Evolutionary conservation across 1,284 basidiomycete species (phyloP).

Genomic region (Mycosarcoma maydis): DNA sequence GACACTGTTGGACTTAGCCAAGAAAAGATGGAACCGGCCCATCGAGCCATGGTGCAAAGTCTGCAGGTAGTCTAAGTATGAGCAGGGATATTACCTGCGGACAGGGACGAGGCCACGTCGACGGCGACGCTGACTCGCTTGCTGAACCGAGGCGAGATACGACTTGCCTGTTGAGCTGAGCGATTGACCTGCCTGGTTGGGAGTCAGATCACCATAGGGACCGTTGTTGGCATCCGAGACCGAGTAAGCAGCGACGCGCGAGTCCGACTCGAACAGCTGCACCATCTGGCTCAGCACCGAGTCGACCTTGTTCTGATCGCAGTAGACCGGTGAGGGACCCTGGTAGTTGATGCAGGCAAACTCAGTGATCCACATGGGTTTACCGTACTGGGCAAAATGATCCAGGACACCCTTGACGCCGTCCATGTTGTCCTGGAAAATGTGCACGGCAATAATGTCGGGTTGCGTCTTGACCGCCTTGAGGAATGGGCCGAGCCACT

Average conservation of each 20-base stretch:
- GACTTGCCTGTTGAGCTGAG: slow-evolving; percentile 36
- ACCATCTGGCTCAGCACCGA: slow-evolving; percentile 43
- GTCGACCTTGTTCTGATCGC: slow-evolving; percentile 43
- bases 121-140: slow-evolving; percentile 9
- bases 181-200: slow-evolving; percentile 38
- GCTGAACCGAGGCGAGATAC: slow-evolving; percentile 32
- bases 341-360: slow-evolving; percentile 54
- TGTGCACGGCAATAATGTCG: slow-evolving; percentile 58
- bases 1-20: too few relatives aligned
- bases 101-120: slow-evolving; percentile 20
- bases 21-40: neutral
- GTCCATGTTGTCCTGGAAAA: slow-evolving; percentile 57
- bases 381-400: slow-evolving; percentile 50
- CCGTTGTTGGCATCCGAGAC: slow-evolving; percentile 55
- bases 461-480: slow-evolving; percentile 44
- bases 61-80: neutral
- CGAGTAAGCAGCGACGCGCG: slow-evolving; percentile 48
- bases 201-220: slow-evolving; percentile 34
- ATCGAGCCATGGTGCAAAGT: neutral
- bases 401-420: slow-evolving; percentile 48
- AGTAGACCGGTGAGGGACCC: slow-evolving; percentile 37
- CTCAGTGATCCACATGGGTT: slow-evolving; percentile 58
- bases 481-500: slow-evolving; percentile 45
- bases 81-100: slow-evolving; percentile 10
- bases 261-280: slow-evolving; percentile 48